Conservation (phyloP, 1,284 basidiomycete genomes). For the Peniophora sp. region DNA sequence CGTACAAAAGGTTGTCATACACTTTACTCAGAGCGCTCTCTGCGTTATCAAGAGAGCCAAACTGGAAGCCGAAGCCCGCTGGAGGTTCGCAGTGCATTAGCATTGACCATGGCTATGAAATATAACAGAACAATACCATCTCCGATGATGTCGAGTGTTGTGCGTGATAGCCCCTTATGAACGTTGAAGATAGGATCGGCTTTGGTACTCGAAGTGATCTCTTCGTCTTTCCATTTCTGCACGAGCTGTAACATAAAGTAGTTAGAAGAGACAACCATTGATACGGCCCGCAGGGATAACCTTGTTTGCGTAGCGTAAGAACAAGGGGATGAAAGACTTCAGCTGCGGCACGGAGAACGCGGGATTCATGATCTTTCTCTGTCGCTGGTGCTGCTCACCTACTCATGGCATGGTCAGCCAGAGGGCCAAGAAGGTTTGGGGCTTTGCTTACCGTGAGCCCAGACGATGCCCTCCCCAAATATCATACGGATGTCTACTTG, state of each 20-base stretch:
- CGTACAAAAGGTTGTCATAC: conserved; percentile 15
- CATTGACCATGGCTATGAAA: not conserved
- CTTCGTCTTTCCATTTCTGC: conserved; percentile 12
- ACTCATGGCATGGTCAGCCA: not conserved
- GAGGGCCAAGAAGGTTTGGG: no score
- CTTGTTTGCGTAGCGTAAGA: conserved; percentile 11
- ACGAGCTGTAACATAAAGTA: conserved; percentile 8
- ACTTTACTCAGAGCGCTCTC: conserved; percentile 8
- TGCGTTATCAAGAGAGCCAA: conserved; percentile 17
- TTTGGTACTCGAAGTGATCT: not conserved
- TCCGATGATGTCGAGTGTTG: conserved; percentile 24
- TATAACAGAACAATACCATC: conserved; percentile 13
- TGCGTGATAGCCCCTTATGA: conserved; percentile 18
- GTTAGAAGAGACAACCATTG: no score
- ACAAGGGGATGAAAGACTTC: conserved; percentile 15
- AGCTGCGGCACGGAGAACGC: conserved; percentile 17
- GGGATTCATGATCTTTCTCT: conserved; percentile 22
- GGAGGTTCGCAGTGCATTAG: not conserved
- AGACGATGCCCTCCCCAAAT: conserved; percentile 19
- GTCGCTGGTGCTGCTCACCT: conserved; percentile 17
- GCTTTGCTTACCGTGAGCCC: conserved; percentile 16
- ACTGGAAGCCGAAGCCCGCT: conserved; percentile 23
- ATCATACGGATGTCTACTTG: conserved; percentile 4
- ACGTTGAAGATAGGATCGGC: conserved; percentile 4
- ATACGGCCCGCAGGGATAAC: conserved; percentile 1